Evolutionary conservation across 805 yeast genomes (phyloP).

Genomic region (Metschnikowia santaceciliae): DNA sequence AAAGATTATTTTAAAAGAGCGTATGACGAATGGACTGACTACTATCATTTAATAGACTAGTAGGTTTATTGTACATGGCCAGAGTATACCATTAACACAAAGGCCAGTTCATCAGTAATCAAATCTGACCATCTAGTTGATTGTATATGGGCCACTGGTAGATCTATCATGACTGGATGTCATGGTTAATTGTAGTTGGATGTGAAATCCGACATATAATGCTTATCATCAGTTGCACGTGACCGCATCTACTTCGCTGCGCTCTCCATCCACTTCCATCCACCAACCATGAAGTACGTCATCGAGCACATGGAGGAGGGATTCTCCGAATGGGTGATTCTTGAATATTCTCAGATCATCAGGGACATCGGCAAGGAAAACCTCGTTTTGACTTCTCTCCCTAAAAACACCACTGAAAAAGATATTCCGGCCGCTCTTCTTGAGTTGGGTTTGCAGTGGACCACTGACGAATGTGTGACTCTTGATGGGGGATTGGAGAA

Average conservation of each 20-base stretch:
- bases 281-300: slow-evolving; percentile 67
- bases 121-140: background rate
- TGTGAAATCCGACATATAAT: no score
- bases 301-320: slow-evolving; percentile 98
- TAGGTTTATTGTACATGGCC: no score
- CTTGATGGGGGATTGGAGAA: slow-evolving; percentile 44
- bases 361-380: slow-evolving; percentile 78
- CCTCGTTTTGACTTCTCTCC: slow-evolving; percentile 72
- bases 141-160: no score
- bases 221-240: background rate
- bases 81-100: no score
- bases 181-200: no score
- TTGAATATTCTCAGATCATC: slow-evolving; percentile 82
- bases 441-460: slow-evolving; percentile 73
- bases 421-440: slow-evolving; percentile 62
- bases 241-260: slow-evolving; percentile 1
- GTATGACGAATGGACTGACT: no score
- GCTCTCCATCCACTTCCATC: background rate
- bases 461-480: slow-evolving; percentile 64
- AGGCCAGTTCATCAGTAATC: no score
- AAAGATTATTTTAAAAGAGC: no score
- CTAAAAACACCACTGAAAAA: slow-evolving; percentile 51
- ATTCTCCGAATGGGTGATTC: slow-evolving; percentile 90
- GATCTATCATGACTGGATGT: no score
- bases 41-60: background rate